These are phyloP conservation scores for Nicotiana knightiana DNA, from an alignment of 257 asterid species.

Conservation along the genomic window DNA sequence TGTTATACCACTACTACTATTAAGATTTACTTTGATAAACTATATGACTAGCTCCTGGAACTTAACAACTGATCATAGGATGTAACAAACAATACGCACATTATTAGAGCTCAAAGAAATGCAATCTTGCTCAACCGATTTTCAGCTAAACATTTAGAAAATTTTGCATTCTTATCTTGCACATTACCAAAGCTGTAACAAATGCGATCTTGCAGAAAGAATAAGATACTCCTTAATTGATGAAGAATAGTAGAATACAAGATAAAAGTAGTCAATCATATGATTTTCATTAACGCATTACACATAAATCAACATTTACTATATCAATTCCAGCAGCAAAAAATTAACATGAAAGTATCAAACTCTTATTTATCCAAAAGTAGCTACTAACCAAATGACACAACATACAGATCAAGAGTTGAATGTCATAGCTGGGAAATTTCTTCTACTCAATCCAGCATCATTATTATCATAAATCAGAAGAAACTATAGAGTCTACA, in stretches of 20 bases:
- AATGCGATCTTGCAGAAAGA: not conserved
- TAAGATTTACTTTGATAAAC: not conserved
- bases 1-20: not conserved
- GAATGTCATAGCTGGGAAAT: not conserved
- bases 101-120: not conserved
- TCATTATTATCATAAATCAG: not conserved
- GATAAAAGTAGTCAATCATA: not conserved
- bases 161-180: not conserved
- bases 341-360: not conserved
- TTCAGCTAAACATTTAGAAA: not conserved
- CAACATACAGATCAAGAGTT: not conserved
- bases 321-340: not conserved
- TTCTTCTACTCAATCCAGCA: not conserved
- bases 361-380: not conserved
- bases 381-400: not conserved
- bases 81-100: not conserved
- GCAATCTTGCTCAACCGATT: not conserved
- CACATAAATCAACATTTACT: not conserved
- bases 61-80: not conserved
- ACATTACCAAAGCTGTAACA: too few species aligned
- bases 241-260: constrained; percentile 5
- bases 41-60: not conserved
- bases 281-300: not conserved
- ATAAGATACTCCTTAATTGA: not conserved
- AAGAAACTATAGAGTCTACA: not conserved